Evolutionary conservation across 768 basidiomycete species (phyloP).

Genomic region (Tricholoma furcatifolium): DNA sequence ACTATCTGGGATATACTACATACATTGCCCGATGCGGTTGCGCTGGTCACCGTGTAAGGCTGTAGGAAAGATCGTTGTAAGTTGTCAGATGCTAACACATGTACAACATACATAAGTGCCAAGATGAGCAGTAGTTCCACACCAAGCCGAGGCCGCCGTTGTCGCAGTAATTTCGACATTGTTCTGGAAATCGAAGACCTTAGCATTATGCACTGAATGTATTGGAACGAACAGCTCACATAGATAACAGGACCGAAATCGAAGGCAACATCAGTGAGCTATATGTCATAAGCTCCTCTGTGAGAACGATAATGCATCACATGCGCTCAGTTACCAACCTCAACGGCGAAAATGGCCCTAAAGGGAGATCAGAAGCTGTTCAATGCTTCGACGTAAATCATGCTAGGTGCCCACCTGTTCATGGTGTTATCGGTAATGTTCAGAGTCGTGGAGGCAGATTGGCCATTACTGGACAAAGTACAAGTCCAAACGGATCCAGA

Average conservation of each 20-base stretch:
- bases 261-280: conserved; percentile 25
- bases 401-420: conserved; percentile 19
- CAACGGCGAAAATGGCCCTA: conserved; percentile 26
- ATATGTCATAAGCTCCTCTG: not conserved
- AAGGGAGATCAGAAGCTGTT: not conserved
- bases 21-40: conserved; percentile 22
- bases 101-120: conserved; percentile 22
- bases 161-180: conserved; percentile 26
- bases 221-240: not conserved
- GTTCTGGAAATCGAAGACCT: conserved; percentile 9
- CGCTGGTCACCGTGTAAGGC: conserved; percentile 23
- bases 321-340: conserved; percentile 13
- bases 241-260: conserved; percentile 23
- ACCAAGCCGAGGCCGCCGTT: conserved; percentile 25
- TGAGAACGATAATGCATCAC: not conserved
- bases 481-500: conserved; percentile 25
- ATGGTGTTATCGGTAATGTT: conserved; percentile 25
- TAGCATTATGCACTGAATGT: conserved; percentile 12
- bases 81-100: not conserved
- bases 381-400: not conserved
- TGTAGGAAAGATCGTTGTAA: not conserved
- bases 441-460: conserved; percentile 21
- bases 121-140: conserved; percentile 22
- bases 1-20: conserved; percentile 22
- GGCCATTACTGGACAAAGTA: conserved; percentile 23